Evolutionary conservation across 768 basidiomycete genomes (phyloP), one percentile per base, ranked within the genome.

Genomic region (Amanita pseudoporphyria): DNA sequence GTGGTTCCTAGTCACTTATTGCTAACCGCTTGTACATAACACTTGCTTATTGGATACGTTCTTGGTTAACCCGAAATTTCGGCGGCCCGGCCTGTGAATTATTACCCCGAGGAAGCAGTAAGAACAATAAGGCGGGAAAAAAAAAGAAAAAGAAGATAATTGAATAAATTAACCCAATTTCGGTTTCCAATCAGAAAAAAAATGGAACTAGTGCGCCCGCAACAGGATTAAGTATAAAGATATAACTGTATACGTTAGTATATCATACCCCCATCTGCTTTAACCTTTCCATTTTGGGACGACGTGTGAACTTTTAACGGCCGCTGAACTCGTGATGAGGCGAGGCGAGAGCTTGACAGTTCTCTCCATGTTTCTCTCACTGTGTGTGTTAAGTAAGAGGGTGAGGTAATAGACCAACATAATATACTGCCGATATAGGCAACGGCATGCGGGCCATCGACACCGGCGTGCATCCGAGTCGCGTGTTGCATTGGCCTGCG

Each of bases 111-210:
- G 59, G 57, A 37, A 45, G 52, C 31, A 49, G 58, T 57, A 58
- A 55, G 59, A n/a, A 49, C 58, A 62, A 64, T 61, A 60, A 64
- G 56, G 60, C 57, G 56, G 24, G 49, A 51, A 36, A 54, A 52
- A 39, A n/a, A n/a, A n/a, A n/a, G n/a, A n/a, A n/a, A n/a, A n/a
- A n/a, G n/a, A n/a, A n/a, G n/a, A n/a, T n/a, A n/a, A 51, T 52
- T 58, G 57, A 58, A 55, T 45, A 57, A 60, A 57, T 51, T 45
- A 52, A 46, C 45, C 59, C 49, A 44, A 54, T 56, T 49, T 43
- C 35, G 53, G 49, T 14, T 43, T 31, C 47, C 36, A 47, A 47
- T 47, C 47, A 47, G 47, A 47, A 47, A 19, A 47, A 36, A 47
- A 47, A 19, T 13, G 47, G 47, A 5, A 1, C 14, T 36, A 48